phyloP scores from a whole-genome alignment of 129 eudicot genomes.

The Heracleum sosnowskyi region DNA sequence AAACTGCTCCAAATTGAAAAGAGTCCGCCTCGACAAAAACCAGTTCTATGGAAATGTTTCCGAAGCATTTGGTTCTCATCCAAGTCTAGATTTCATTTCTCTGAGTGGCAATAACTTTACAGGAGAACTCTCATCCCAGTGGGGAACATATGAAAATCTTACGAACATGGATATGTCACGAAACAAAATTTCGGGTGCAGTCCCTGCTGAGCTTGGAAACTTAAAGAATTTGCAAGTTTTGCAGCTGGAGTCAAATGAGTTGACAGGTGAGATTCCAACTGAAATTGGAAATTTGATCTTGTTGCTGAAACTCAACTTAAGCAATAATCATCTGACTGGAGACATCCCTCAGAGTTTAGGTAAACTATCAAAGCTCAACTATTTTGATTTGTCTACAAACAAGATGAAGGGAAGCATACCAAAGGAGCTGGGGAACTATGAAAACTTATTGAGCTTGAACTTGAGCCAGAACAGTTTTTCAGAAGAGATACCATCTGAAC shows the following conservation, averaged over 20 bases:
- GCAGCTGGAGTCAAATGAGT: conserved; percentile 46
- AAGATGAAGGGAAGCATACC: conserved; percentile 51
- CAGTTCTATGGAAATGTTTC: conserved; percentile 23
- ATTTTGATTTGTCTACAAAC: conserved; percentile 65
- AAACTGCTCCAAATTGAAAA: conserved; percentile 6
- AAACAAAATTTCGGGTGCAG: conserved; percentile 53
- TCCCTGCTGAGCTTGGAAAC: conserved; percentile 62
- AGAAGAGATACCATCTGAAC: conserved; percentile 50
- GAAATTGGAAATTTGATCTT: conserved; percentile 34
- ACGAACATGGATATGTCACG: conserved; percentile 40
- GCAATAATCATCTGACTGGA: conserved; percentile 57
- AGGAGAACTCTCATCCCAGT: conserved; percentile 35
- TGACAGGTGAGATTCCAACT: conserved; percentile 54
- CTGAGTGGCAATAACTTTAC: conserved; percentile 8
- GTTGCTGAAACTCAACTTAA: conserved; percentile 41
- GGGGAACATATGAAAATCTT: conserved; percentile 44
- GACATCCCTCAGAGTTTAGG: conserved; percentile 47
- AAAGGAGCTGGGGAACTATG: conserved; percentile 35
- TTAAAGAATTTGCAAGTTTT: conserved; percentile 32
- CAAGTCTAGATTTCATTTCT: conserved; percentile 11
- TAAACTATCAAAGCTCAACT: conserved; percentile 30
- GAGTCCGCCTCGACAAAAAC: conserved; percentile 21
- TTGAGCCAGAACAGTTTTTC: conserved; percentile 53
- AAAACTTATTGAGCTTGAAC: conserved; percentile 37
- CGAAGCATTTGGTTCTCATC: conserved; percentile 24